phyloP scores from a whole-genome alignment of 106 monocot species.

The Dendrobium nobile region DNA sequence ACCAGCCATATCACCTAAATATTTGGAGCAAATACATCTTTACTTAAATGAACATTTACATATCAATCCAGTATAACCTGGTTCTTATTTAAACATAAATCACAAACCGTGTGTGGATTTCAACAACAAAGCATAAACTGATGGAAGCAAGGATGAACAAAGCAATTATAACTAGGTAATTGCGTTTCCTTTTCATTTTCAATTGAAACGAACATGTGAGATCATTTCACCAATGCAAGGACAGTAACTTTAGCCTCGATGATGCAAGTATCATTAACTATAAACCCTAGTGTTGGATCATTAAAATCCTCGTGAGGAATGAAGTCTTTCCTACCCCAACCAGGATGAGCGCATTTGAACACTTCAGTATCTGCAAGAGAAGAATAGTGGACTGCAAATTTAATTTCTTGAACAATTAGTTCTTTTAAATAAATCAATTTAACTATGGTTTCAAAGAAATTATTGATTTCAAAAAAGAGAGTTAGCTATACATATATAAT shows the following conservation, averaged over 20 bases:
- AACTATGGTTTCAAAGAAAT: neutral
- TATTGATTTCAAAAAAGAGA: neutral
- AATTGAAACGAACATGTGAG: neutral
- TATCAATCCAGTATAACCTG: neutral
- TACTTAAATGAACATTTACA: neutral
- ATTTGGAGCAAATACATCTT: neutral
- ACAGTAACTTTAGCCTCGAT: constrained; percentile 7
- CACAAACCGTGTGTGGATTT: neutral
- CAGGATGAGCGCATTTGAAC: constrained; percentile 9
- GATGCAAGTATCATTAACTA: constrained; percentile 5
- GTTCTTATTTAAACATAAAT: neutral
- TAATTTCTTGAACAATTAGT: neutral
- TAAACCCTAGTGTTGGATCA: neutral
- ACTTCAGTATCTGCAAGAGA: constrained; percentile 1
- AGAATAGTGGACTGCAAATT: neutral
- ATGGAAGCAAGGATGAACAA: neutral
- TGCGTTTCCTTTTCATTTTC: neutral
- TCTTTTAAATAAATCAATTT: neutral
- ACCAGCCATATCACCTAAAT: neutral
- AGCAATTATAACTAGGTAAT: neutral
- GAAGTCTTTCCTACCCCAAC: constrained; percentile 11
- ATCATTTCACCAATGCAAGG: constrained; percentile 6
- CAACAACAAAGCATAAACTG: neutral
- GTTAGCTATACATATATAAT: neutral
- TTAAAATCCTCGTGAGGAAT: neutral